A percentile compares a stretch with the other conserved stretches of the same genome.
Conservation (phyloP, 306 rosid species). For the Fragaria iinumae region DNA sequence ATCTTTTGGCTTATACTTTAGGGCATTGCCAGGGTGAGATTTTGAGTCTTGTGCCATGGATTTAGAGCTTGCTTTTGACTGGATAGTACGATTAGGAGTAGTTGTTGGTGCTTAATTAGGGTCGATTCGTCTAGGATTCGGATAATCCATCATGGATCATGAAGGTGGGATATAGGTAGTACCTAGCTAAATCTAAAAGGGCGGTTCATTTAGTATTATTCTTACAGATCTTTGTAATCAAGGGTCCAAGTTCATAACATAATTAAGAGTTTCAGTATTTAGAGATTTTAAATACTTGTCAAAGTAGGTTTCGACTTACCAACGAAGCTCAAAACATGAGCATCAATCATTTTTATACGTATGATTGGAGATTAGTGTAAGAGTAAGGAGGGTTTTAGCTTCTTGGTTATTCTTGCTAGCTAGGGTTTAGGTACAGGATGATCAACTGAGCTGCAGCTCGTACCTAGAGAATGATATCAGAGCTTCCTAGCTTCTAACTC, state of each 20-base stretch:
- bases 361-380: background rate
- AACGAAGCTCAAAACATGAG: too few relatives aligned
- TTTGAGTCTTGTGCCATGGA: background rate
- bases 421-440: background rate
- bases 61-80: background rate
- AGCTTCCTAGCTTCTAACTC: background rate
- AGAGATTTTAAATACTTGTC: too few relatives aligned
- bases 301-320: too few relatives aligned
- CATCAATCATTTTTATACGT: too few relatives aligned
- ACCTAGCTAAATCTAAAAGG: too few relatives aligned
- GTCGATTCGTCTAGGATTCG: background rate
- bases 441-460: background rate
- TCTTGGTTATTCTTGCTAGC: background rate
- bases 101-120: background rate
- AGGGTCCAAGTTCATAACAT: too few relatives aligned
- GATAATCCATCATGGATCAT: too few relatives aligned
- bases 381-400: background rate
- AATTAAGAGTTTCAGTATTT: too few relatives aligned
- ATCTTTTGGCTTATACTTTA: background rate
- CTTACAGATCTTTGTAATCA: too few relatives aligned
- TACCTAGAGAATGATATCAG: background rate
- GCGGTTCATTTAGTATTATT: too few relatives aligned
- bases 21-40: background rate
- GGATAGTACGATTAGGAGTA: background rate
- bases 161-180: too few relatives aligned